phyloP scores from a whole-genome alignment of 2,329 filamentous ascomycete species.

The Colletotrichum limetticola region DNA sequence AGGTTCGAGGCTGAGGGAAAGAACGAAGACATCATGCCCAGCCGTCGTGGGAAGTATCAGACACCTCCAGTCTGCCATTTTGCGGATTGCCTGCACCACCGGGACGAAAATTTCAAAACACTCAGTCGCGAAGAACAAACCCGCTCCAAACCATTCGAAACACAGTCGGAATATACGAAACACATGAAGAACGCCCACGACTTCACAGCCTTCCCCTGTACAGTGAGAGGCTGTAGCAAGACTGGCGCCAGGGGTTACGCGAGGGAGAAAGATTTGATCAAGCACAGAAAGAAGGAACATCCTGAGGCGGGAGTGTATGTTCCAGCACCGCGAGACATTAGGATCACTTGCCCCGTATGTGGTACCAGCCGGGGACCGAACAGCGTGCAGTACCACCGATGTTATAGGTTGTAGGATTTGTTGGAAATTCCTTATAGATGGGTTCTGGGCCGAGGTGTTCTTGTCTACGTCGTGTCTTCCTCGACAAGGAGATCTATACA shows the following conservation, averaged over 20 bases:
- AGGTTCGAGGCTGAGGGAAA: slow-evolving; percentile 40
- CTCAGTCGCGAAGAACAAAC: slow-evolving; percentile 26
- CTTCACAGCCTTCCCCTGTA: slow-evolving; percentile 43
- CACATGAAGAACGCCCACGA: slow-evolving; percentile 50
- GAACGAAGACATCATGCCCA: neutral
- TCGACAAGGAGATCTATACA: no score
- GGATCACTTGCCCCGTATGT: neutral
- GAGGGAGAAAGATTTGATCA: slow-evolving; percentile 39
- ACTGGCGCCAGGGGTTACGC: slow-evolving; percentile 39
- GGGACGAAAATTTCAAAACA: slow-evolving; percentile 24
- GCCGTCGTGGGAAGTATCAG: neutral
- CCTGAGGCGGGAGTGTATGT: slow-evolving; percentile 11
- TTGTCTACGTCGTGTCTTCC: no score
- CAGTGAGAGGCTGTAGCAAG: slow-evolving; percentile 41
- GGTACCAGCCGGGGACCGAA: neutral
- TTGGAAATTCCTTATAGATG: no score
- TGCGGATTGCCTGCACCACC: slow-evolving; percentile 37
- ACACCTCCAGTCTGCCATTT: slow-evolving; percentile 36
- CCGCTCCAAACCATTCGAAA: slow-evolving; percentile 34
- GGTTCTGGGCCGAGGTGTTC: no score
- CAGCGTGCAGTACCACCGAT: no score
- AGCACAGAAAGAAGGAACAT: slow-evolving; percentile 39
- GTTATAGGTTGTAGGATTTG: no score
- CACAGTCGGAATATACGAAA: slow-evolving; percentile 42
- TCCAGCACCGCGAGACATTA: neutral